Evolutionary conservation across 2,329 filamentous ascomycete genomes (phyloP).

Genomic region (Sarocladiaceae sp.): DNA sequence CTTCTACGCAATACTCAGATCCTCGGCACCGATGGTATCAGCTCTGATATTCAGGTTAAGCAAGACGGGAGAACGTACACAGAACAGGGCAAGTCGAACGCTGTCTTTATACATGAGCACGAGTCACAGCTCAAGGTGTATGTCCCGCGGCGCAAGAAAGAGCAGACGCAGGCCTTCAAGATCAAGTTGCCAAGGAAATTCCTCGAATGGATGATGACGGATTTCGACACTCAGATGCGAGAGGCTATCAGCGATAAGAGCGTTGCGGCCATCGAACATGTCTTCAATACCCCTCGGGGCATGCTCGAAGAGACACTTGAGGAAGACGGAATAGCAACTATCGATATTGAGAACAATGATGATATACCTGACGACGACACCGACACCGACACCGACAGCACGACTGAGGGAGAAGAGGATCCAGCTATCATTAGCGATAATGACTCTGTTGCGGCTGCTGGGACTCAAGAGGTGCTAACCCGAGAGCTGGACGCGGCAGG

Average conservation of each 20-base stretch:
- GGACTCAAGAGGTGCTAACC: neutral
- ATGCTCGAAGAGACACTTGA: neutral
- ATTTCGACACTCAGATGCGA: slow-evolving; percentile 8
- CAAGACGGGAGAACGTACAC: slow-evolving; percentile 14
- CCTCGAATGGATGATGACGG: slow-evolving; percentile 22
- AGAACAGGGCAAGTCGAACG: slow-evolving; percentile 10
- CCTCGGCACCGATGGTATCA: slow-evolving; percentile 19
- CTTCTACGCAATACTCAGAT: slow-evolving; percentile 16
- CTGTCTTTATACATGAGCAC: slow-evolving; percentile 19
- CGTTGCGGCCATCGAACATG: slow-evolving; percentile 9
- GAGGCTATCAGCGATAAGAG: neutral
- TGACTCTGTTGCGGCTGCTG: neutral
- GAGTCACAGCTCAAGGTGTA: slow-evolving; percentile 16
- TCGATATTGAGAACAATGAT: neutral
- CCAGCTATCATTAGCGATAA: neutral
- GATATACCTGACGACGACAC: neutral
- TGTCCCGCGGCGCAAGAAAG: slow-evolving; percentile 16
- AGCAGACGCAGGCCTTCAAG: slow-evolving; percentile 17
- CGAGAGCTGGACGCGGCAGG: neutral
- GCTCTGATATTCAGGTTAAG: slow-evolving; percentile 14
- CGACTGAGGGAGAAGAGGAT: neutral
- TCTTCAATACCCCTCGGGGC: neutral
- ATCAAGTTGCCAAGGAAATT: slow-evolving; percentile 16
- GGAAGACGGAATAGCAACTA: neutral
- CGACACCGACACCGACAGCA: neutral